Conservation (phyloP, 345 rosid species). For the Rhodomyrtus tomentosa region DNA sequence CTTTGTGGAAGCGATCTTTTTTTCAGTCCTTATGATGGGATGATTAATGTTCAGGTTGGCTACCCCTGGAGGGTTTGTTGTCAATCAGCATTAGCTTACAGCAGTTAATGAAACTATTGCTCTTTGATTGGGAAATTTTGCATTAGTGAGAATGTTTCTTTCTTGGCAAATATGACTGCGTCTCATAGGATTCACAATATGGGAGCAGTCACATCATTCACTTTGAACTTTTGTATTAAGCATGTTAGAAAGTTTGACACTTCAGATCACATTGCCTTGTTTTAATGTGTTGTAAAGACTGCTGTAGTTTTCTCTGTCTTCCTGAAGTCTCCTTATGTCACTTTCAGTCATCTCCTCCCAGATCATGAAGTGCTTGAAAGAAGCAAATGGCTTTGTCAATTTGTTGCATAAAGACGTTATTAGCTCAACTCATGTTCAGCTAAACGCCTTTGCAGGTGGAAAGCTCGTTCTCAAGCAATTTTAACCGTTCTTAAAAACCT, state of each 20-base stretch:
- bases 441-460: constrained; percentile 44
- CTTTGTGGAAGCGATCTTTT: background rate
- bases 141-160: background rate
- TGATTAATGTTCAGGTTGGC: background rate
- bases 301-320: background rate
- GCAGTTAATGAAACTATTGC: background rate
- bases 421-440: background rate
- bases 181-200: background rate
- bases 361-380: background rate
- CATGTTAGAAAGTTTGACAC: background rate
- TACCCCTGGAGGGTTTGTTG: background rate
- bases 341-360: background rate
- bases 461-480: constrained; percentile 69
- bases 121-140: background rate
- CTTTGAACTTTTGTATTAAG: background rate
- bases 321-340: background rate
- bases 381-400: background rate
- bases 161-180: background rate
- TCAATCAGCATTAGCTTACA: background rate
- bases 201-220: background rate
- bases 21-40: background rate
- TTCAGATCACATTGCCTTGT: background rate
- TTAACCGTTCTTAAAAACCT: constrained; percentile 48
- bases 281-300: background rate
- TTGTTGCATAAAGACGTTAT: background rate